Conservation (phyloP, 1,284 basidiomycete genomes). For the Ceratobasidium sp. region DNA sequence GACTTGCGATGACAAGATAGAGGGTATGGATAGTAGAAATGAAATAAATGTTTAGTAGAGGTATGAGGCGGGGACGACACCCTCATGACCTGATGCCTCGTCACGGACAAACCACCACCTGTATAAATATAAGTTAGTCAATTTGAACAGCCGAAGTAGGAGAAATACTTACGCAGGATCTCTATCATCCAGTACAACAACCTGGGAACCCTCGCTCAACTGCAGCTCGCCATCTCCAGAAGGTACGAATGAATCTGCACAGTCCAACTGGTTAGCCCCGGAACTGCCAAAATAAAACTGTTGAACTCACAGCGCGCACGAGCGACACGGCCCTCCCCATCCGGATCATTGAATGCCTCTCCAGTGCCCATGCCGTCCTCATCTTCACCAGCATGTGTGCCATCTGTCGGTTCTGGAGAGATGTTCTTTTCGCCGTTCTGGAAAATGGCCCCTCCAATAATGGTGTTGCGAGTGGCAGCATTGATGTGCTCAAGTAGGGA, state of each 20-base stretch:
- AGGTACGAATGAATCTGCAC: constrained; percentile 74
- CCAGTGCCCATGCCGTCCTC: constrained; percentile 65
- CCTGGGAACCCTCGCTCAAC: constrained; percentile 73
- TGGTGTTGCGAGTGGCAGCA: constrained; percentile 81
- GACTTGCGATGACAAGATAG: background rate
- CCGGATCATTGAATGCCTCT: constrained; percentile 61
- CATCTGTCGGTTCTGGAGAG: constrained; percentile 34
- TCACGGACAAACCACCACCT: constrained; percentile 95
- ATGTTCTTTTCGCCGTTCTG: constrained; percentile 27
- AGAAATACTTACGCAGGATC: constrained; percentile 74
- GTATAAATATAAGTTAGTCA: constrained; percentile 46
- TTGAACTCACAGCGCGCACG: constrained; percentile 65
- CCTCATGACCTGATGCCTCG: constrained; percentile 78
- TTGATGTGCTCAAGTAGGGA: constrained; percentile 88
- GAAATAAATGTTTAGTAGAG: constrained; percentile 43
- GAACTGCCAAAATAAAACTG: background rate
- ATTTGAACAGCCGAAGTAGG: constrained; percentile 40
- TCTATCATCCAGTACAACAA: constrained; percentile 80
- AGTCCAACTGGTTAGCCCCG: background rate
- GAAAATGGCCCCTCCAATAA: constrained; percentile 61
- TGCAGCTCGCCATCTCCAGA: constrained; percentile 78
- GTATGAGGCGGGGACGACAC: constrained; percentile 89
- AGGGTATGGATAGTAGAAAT: constrained; percentile 19
- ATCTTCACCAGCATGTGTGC: constrained; percentile 42
- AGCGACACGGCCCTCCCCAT: constrained; percentile 73